These are phyloP conservation scores for Acanthamoeba sp. DNA, from an alignment of 208 protist species.

Conservation along the genomic window DNA sequence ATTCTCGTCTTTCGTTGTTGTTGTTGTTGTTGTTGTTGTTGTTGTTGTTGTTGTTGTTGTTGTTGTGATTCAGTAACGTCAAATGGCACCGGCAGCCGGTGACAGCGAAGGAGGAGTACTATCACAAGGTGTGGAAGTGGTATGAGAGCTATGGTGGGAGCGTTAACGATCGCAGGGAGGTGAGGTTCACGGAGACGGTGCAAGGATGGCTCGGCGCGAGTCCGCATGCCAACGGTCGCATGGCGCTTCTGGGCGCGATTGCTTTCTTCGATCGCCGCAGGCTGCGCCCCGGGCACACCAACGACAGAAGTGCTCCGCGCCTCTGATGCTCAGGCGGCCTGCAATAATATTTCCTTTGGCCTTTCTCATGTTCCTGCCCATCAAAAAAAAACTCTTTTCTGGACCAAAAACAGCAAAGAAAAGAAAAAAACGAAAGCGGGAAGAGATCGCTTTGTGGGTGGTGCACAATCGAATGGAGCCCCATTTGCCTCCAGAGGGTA, in stretches of 20 bases:
- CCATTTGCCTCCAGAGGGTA: constrained; percentile 17
- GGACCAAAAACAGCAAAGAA: neutral
- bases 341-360: too few relatives aligned
- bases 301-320: constrained; percentile 5
- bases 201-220: neutral
- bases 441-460: neutral
- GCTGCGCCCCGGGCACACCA: neutral
- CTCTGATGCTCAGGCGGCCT: neutral
- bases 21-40: too few relatives aligned
- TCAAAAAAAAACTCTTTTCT: neutral
- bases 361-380: too few relatives aligned
- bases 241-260: neutral
- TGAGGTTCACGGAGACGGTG: neutral
- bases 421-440: neutral
- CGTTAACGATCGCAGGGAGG: neutral
- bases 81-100: constrained; percentile 4
- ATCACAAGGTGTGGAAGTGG: constrained; percentile 49
- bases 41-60: too few relatives aligned
- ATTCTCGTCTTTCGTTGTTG: too few relatives aligned
- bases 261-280: neutral
- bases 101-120: constrained; percentile 53
- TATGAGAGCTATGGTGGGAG: constrained; percentile 5
- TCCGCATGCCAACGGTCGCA: neutral
- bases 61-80: neutral
- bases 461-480: neutral